phyloP scores from a whole-genome alignment of 2,329 filamentous ascomycete species.

The Pestalotiopsis fici region DNA sequence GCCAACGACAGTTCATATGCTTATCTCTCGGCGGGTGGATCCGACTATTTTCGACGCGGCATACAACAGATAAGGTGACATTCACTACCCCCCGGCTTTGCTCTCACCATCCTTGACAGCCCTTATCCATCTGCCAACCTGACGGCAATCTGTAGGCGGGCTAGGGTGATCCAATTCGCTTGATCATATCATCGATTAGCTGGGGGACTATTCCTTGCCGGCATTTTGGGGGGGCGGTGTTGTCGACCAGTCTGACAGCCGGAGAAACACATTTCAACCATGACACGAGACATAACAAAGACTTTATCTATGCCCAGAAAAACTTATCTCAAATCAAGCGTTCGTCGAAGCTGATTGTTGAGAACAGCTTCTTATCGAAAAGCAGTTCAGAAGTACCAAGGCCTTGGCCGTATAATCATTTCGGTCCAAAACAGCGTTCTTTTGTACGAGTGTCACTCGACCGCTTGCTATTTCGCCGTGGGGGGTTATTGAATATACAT shows the following conservation, averaged over 20 bases:
- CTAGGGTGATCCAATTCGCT: background rate
- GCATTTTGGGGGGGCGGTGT: background rate
- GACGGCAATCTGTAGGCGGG: background rate
- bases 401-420: background rate
- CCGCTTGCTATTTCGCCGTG: too few species aligned
- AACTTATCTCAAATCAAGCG: background rate
- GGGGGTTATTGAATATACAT: too few species aligned
- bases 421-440: background rate
- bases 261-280: background rate
- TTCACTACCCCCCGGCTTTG: background rate
- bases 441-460: background rate
- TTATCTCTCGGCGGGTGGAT: constrained; percentile 21
- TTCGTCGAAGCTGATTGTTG: background rate
- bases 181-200: background rate
- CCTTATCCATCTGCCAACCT: background rate
- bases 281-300: background rate
- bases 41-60: constrained; percentile 12
- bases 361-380: background rate
- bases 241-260: background rate
- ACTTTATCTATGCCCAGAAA: background rate
- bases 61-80: constrained; percentile 6
- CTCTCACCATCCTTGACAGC: background rate
- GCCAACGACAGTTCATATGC: constrained; percentile 20
- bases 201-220: background rate
- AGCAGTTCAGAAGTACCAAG: background rate